Evolutionary conservation across 306 rosid species (phyloP).

Genomic region (Quercus gilva): DNA sequence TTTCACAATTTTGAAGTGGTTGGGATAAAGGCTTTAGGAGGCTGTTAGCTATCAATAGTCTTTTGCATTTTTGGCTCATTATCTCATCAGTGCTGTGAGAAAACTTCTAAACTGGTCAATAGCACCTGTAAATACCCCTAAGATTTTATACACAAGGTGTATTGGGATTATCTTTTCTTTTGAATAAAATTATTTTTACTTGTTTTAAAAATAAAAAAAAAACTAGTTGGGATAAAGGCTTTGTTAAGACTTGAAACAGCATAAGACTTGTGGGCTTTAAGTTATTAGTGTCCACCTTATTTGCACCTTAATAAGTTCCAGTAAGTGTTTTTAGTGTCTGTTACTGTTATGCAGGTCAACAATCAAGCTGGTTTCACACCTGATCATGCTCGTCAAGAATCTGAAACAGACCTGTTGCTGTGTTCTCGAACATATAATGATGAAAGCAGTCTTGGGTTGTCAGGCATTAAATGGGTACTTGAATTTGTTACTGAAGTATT

Average conservation of each 20-base stretch:
- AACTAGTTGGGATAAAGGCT: too few species aligned
- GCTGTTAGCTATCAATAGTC: too few species aligned
- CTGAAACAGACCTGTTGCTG: conserved; percentile 35
- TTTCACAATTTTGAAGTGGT: neutral
- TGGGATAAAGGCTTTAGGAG: neutral
- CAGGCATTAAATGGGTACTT: conserved; percentile 82
- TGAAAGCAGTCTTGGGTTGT: conserved; percentile 82
- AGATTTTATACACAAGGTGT: too few species aligned
- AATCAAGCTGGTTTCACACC: conserved; percentile 35
- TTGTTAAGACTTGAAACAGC: conserved; percentile 16
- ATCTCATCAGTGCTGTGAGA: too few species aligned
- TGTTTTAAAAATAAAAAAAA: too few species aligned
- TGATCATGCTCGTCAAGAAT: conserved; percentile 40
- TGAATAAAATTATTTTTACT: too few species aligned
- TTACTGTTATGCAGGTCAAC: conserved; percentile 41
- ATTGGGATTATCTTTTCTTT: too few species aligned
- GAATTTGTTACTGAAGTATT: neutral
- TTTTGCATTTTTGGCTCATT: too few species aligned
- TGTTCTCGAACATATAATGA: conserved; percentile 46
- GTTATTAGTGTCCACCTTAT: neutral
- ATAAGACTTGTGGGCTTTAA: conserved; percentile 11
- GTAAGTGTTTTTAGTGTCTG: neutral
- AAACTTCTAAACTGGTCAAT: too few species aligned
- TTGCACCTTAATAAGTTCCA: neutral
- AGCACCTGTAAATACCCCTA: too few species aligned